Evolutionary conservation across 805 yeast species (phyloP).

Genomic region (Schizosaccharomyces japonicus): DNA sequence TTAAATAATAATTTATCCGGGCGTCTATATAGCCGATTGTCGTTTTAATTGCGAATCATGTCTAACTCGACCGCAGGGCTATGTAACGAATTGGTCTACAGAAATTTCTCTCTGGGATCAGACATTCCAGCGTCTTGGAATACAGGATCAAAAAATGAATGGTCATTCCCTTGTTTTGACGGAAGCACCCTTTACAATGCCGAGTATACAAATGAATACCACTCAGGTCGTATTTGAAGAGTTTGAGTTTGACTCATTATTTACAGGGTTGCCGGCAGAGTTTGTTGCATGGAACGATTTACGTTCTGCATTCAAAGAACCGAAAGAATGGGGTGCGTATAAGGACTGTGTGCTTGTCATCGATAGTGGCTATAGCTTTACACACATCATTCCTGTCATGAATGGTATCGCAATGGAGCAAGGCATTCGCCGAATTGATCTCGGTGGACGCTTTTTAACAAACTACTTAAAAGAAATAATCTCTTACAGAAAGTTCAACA

Average conservation of each 20-base stretch:
- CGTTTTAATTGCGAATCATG: too few species aligned
- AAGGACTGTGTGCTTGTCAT: slow-evolving; percentile 52
- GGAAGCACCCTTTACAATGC: slow-evolving; percentile 62
- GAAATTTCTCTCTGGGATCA: slow-evolving; percentile 83
- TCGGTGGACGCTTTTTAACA: slow-evolving; percentile 69
- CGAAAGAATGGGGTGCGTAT: not conserved
- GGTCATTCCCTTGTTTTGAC: slow-evolving; percentile 37
- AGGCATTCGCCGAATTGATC: slow-evolving; percentile 53
- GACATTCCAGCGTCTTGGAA: slow-evolving; percentile 9
- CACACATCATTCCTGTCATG: slow-evolving; percentile 68
- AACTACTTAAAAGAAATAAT: slow-evolving; percentile 65
- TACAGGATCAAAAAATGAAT: not conserved
- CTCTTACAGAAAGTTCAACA: slow-evolving; percentile 78
- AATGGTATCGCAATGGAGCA: slow-evolving; percentile 55
- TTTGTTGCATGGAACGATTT: slow-evolving; percentile 8
- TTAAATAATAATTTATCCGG: too few species aligned
- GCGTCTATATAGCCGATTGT: too few species aligned
- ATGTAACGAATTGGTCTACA: slow-evolving; percentile 71
- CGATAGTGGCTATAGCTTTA: slow-evolving; percentile 71
- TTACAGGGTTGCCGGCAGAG: slow-evolving; percentile 29
- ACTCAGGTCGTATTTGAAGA: slow-evolving; percentile 91
- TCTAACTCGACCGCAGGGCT: slow-evolving; percentile 27
- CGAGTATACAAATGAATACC: slow-evolving; percentile 56
- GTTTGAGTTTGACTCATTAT: slow-evolving; percentile 51
- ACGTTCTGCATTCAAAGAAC: not conserved